phyloP scores from a whole-genome alignment of 345 rosid genomes.

The Psidium friedrichsthalianum region DNA sequence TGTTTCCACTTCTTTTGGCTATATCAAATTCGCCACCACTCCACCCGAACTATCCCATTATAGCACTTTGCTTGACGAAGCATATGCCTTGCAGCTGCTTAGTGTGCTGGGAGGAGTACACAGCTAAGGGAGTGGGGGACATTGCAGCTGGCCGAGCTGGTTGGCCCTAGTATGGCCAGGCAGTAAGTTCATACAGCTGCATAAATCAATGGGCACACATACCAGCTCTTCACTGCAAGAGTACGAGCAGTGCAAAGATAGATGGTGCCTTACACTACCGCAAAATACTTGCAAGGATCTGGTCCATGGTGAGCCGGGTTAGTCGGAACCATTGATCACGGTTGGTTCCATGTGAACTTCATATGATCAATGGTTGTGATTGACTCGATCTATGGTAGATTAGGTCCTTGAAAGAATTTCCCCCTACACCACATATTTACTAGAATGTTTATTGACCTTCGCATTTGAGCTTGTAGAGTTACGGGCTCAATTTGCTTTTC shows the following conservation, averaged over 20 bases:
- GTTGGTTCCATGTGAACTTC: background rate
- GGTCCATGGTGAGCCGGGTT: background rate
- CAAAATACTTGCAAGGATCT: background rate
- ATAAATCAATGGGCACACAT: constrained; percentile 31
- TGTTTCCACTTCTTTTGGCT: background rate
- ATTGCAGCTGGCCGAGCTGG: constrained; percentile 92
- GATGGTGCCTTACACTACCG: constrained; percentile 32
- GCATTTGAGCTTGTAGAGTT: background rate
- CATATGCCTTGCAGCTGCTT: background rate
- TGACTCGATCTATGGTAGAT: background rate
- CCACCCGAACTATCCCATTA: background rate
- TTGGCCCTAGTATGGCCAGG: constrained; percentile 59
- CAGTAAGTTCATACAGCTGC: constrained; percentile 82
- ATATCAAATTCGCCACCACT: background rate
- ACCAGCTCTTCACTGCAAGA: constrained; percentile 68
- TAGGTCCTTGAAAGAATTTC: background rate
- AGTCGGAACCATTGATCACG: background rate
- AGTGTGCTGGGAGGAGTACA: background rate
- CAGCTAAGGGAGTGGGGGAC: background rate
- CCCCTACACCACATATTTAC: background rate
- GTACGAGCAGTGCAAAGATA: constrained; percentile 49
- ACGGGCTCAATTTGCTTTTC: background rate
- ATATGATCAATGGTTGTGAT: background rate
- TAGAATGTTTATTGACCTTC: background rate
- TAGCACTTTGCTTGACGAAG: background rate